Percentiles rank a stretch among this genome's conserved stretches.
phyloP scores from a whole-genome alignment of 139 green algal species.

The Chlorella vulgaris region DNA sequence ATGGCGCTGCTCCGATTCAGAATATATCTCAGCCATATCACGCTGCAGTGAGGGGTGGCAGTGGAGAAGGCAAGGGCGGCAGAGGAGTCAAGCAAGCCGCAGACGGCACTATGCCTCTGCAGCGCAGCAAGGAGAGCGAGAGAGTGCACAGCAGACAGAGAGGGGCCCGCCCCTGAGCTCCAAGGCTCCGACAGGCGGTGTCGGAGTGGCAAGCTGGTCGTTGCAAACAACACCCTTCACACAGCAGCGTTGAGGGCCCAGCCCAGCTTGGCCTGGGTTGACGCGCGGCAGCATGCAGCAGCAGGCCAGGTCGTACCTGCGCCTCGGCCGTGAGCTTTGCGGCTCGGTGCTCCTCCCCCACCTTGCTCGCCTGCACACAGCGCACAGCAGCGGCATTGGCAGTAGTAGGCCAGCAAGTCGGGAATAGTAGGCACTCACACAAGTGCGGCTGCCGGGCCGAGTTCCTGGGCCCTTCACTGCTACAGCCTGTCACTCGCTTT shows the following conservation, averaged over 20 bases:
- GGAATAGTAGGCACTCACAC: not conserved
- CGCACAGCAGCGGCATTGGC: not conserved
- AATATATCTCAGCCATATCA: slow-evolving; percentile 1
- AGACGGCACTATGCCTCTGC: too few species aligned
- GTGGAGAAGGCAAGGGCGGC: not conserved
- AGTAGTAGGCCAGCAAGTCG: not conserved
- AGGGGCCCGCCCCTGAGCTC: too few species aligned
- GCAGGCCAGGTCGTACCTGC: not conserved
- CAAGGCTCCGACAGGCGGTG: too few species aligned
- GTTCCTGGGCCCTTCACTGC: too few species aligned
- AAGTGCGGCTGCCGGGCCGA: not conserved
- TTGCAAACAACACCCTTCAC: too few species aligned
- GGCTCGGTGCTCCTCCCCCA: slow-evolving; percentile 7
- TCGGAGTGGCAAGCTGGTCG: too few species aligned
- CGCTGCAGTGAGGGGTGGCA: not conserved
- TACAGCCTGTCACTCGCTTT: too few species aligned
- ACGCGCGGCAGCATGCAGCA: not conserved
- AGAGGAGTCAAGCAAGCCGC: too few species aligned
- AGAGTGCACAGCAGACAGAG: too few species aligned
- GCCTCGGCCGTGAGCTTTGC: slow-evolving; percentile 5
- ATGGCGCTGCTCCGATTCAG: not conserved
- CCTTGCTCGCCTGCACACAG: slow-evolving; percentile 1
- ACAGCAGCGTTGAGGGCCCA: too few species aligned
- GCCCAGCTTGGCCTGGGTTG: too few species aligned
- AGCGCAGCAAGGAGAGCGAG: too few species aligned